Percentiles rank a stretch among this genome's conserved stretches.
These are phyloP conservation scores for Sequoiadendron giganteum DNA, from an alignment of 75 land plant species.

Conservation along the genomic window DNA sequence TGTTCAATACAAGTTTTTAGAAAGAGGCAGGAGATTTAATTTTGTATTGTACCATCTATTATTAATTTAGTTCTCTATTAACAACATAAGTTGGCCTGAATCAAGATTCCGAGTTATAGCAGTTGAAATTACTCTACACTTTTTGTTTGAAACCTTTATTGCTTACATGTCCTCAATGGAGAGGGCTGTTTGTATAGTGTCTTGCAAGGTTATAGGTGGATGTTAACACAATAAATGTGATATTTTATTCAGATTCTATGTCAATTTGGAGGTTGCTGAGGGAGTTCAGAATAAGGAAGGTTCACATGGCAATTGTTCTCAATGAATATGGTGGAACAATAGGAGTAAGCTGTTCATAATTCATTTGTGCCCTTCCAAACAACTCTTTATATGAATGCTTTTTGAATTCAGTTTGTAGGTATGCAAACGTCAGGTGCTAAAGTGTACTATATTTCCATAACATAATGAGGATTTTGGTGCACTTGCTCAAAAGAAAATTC, in stretches of 20 bases:
- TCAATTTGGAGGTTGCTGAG: constrained; percentile 96
- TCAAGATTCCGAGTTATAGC: background rate
- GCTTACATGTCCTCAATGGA: background rate
- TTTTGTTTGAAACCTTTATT: background rate
- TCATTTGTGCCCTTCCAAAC: background rate
- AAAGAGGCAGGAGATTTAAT: background rate
- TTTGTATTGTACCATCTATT: background rate
- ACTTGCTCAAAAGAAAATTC: background rate
- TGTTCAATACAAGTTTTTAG: background rate
- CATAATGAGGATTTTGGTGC: background rate
- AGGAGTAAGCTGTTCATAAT: constrained; percentile 55
- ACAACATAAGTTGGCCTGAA: background rate
- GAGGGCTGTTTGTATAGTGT: background rate
- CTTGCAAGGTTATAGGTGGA: background rate
- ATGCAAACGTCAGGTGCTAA: background rate
- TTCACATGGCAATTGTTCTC: constrained; percentile 99
- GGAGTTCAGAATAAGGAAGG: constrained; percentile 95
- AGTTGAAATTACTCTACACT: background rate
- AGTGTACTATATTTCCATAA: background rate
- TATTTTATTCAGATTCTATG: constrained; percentile 83
- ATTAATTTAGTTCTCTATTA: constrained; percentile 1
- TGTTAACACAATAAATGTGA: background rate
- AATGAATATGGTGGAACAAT: constrained; percentile 99
- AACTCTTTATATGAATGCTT: background rate
- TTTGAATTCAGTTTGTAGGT: background rate